Evolutionary conservation across 768 basidiomycete species (phyloP).

Genomic region (Boletus rubroflammeus): DNA sequence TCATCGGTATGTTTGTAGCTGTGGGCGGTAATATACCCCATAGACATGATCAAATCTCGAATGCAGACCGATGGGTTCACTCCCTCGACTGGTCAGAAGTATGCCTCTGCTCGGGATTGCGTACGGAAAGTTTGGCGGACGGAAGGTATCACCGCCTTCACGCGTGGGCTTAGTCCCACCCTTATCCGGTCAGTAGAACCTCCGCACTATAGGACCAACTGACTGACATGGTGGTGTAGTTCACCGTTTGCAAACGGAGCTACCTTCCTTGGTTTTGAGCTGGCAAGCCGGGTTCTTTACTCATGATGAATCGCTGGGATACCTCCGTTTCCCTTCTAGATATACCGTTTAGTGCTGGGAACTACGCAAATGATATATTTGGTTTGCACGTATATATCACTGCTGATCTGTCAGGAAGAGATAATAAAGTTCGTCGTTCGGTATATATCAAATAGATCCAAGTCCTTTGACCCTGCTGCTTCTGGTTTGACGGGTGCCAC

Average conservation of each 20-base stretch:
- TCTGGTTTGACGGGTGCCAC: neutral
- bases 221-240: slow-evolving; percentile 38
- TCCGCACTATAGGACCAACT: slow-evolving; percentile 1
- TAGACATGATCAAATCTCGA: slow-evolving; percentile 94
- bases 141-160: slow-evolving; percentile 85
- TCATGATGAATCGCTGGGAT: slow-evolving; percentile 14
- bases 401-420: neutral
- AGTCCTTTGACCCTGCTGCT: neutral
- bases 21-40: slow-evolving; percentile 92
- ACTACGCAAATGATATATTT: neutral
- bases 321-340: neutral
- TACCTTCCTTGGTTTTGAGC: slow-evolving; percentile 94
- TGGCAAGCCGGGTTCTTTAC: slow-evolving; percentile 74
- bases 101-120: slow-evolving; percentile 78
- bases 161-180: slow-evolving; percentile 87
- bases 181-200: slow-evolving; percentile 69
- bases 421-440: neutral
- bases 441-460: neutral
- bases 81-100: slow-evolving; percentile 72
- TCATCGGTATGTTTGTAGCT: slow-evolving; percentile 43
- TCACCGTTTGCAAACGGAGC: slow-evolving; percentile 97
- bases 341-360: neutral
- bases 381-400: slow-evolving; percentile 1
- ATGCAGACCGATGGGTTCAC: slow-evolving; percentile 94
- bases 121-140: slow-evolving; percentile 77